A percentile compares a stretch with the other conserved stretches of the same genome.
Conservation (phyloP, 805 yeast species). For the Spathaspora passalidarum region DNA sequence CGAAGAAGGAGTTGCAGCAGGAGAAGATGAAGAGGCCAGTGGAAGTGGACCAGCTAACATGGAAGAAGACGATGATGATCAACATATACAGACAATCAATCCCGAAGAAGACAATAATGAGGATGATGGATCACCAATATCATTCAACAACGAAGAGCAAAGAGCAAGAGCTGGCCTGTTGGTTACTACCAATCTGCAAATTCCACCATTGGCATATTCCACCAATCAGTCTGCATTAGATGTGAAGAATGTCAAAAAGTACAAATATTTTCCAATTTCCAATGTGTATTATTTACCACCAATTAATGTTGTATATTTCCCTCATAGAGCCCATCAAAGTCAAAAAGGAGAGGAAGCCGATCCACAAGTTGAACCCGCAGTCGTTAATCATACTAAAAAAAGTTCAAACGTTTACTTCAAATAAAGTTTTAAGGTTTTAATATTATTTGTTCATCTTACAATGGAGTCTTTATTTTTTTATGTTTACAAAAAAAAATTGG, state of each 20-base stretch:
- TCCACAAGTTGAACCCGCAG: constrained; percentile 10
- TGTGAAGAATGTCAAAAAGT: constrained; percentile 16
- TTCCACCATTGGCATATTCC: constrained; percentile 13
- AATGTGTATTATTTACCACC: constrained; percentile 53
- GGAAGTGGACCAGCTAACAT: neutral
- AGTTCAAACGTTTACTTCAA: constrained; percentile 25
- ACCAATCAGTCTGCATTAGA: constrained; percentile 9
- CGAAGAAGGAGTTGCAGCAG: constrained; percentile 5
- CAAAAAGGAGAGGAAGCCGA: constrained; percentile 9
- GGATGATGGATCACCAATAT: constrained; percentile 11
- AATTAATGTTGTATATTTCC: constrained; percentile 53
- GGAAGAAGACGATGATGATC: constrained; percentile 6
- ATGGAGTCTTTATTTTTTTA: neutral
- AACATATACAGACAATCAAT: neutral
- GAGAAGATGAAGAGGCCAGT: constrained; percentile 6
- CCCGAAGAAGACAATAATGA: constrained; percentile 6
- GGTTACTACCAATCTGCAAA: neutral
- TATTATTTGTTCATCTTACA: too few species aligned
- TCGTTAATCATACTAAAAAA: constrained; percentile 14
- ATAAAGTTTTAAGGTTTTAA: constrained; percentile 4
- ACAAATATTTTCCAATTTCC: constrained; percentile 51
- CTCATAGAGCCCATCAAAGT: constrained; percentile 49
- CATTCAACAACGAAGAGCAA: constrained; percentile 11
- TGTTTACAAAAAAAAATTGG: neutral
- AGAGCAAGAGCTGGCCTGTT: constrained; percentile 7